Conservation (phyloP, 352 stramenopile species). For the Peronospora farinosa region DNA sequence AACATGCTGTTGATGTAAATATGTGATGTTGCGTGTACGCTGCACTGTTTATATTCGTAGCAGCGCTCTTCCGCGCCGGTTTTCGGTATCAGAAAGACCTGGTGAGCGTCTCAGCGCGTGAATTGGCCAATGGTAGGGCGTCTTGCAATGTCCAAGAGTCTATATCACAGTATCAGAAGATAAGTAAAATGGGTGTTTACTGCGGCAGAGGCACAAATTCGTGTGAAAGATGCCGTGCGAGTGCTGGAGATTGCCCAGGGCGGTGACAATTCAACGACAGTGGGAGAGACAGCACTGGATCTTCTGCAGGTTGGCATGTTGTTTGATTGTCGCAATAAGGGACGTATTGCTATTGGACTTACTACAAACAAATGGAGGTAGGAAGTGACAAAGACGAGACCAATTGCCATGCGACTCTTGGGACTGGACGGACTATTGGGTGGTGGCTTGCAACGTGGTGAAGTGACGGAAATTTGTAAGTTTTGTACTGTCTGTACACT, state of each 20-base stretch:
- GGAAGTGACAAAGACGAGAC: conserved; percentile 24
- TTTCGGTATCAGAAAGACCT: conserved; percentile 59
- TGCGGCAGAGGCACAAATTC: conserved; percentile 37
- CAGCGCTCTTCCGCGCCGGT: conserved; percentile 47
- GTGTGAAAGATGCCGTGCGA: conserved; percentile 31
- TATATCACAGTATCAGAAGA: neutral
- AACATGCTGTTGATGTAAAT: neutral
- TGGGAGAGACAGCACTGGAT: conserved; percentile 41
- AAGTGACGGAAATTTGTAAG: conserved; percentile 78
- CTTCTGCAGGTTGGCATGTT: conserved; percentile 34
- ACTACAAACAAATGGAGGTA: conserved; percentile 4
- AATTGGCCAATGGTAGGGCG: conserved; percentile 45
- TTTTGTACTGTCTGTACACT: neutral
- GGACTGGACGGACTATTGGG: conserved; percentile 55
- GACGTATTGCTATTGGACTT: neutral
- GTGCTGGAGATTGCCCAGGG: conserved; percentile 22
- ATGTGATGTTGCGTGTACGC: neutral
- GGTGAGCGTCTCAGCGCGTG: conserved; percentile 37
- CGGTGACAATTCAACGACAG: neutral
- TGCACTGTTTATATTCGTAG: conserved; percentile 18
- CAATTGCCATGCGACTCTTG: conserved; percentile 40
- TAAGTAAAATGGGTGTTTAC: neutral
- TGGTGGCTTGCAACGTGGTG: conserved; percentile 54
- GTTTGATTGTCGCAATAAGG: neutral
- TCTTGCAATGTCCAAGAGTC: neutral